A percentile compares a stretch with the other conserved stretches of the same genome.
Conservation (phyloP, 148 eudicot genomes). For the Dianthus caryophyllus region DNA sequence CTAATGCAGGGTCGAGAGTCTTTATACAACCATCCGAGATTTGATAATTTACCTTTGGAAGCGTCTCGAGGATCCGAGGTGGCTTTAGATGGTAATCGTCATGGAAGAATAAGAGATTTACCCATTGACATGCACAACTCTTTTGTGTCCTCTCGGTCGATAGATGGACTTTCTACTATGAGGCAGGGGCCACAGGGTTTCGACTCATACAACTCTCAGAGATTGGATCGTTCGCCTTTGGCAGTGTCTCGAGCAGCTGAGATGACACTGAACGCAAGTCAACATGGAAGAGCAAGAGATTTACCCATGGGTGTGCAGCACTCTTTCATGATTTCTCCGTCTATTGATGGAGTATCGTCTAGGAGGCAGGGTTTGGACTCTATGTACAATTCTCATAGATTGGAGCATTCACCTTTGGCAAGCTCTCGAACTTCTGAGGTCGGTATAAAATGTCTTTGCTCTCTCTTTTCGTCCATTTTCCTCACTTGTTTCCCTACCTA, state of each 20-base stretch:
- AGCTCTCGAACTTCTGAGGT: constrained; percentile 44
- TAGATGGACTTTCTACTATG: constrained; percentile 31
- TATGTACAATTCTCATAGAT: constrained; percentile 32
- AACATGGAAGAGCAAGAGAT: constrained; percentile 9
- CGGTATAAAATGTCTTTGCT: background rate
- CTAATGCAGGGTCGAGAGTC: constrained; percentile 31
- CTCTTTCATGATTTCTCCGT: constrained; percentile 27
- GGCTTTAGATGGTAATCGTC: background rate
- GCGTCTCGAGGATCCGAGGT: constrained; percentile 40
- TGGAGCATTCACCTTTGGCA: constrained; percentile 35
- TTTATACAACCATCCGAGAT: constrained; percentile 30
- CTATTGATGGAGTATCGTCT: constrained; percentile 28
- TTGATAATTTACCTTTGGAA: constrained; percentile 33
- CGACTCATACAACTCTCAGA: constrained; percentile 32
- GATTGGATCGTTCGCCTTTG: constrained; percentile 32
- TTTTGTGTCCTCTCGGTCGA: constrained; percentile 24
- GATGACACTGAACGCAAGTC: constrained; percentile 26
- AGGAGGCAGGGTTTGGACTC: constrained; percentile 36
- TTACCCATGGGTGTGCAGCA: constrained; percentile 25
- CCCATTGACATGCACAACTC: constrained; percentile 30
- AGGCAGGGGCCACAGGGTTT: no score
- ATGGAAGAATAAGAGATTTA: constrained; percentile 9
- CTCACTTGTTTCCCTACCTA: background rate
- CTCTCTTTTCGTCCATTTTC: background rate
- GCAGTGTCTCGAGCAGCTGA: constrained; percentile 34